Base-by-base conservation (phyloP, 768 basidiomycete genomes). In the Hericium coralloides region DNA sequence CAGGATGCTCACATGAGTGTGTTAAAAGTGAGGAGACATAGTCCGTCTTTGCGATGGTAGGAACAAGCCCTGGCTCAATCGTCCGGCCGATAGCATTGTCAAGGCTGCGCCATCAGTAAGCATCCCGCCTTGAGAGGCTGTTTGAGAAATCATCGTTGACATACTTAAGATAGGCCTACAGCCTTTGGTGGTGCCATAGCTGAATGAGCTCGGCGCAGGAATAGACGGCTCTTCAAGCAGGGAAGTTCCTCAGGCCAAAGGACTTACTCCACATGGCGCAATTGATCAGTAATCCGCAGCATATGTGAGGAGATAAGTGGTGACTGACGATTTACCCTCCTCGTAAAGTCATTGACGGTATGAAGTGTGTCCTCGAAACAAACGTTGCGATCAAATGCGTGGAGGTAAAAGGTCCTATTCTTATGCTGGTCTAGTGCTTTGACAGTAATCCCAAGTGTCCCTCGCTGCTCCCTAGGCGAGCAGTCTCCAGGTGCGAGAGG, bases 211-310 rank as follows among this genome's bases (percentile, higher is more conserved):
- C 75, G 79, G 4, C 82, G 82, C 59, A 74, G 69, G 17, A 82
- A 73, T 59, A 41, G 3, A 41, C 39, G 3, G 4, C 39, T 10
- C n/a, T 12, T 41, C 12, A 84, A 0, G 81, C 74, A 1, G 67
- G 57, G 48, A 72, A 85, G 66, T 84, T 85, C 62, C 82, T 84
- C 60, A 85, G 71, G 2, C 84, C 83, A 56, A 85, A 80, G n/a
- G 77, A 74, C 59, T 82, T 78, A 64, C 79, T 80, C 53, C 48
- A 8, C 18, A 45, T 57, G 48, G 17, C 20, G 10, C 31, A 6
- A 8, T 6, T 31, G 10, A 31, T 31, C 31, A 31, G 31, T 8
- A 31, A n/a, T 22, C 14, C 48, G 48, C 14, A 49, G 48, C 48
- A 49, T 50, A 12, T 23, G 49, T n/a, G 49, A 2, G 48, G 14